A percentile compares a stretch with the other conserved stretches of the same genome.
Evolutionary conservation across 108 stramenopile species (phyloP).

Genomic region (Cafeteria roenbergensis): DNA sequence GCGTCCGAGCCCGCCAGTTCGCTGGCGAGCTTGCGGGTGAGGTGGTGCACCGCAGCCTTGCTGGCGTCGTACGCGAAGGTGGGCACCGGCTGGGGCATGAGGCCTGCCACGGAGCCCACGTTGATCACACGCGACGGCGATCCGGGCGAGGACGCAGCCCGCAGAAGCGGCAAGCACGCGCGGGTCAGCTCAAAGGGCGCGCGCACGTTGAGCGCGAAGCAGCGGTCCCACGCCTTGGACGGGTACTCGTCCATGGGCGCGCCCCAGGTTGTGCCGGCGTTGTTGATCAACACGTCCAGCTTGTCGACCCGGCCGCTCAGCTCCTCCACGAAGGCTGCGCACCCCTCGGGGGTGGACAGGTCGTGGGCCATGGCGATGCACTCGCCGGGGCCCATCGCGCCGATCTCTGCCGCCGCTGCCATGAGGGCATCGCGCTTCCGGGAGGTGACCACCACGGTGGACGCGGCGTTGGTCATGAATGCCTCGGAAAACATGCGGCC

Average conservation of each 20-base stretch:
- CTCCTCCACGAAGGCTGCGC: slow-evolving; percentile 3
- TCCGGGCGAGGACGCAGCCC: slow-evolving; percentile 7
- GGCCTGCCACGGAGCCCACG: slow-evolving; percentile 72
- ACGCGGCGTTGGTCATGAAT: slow-evolving; percentile 57
- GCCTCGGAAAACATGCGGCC: slow-evolving; percentile 72
- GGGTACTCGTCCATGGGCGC: slow-evolving; percentile 21
- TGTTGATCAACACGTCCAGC: slow-evolving; percentile 23
- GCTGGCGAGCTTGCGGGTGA: slow-evolving; percentile 71
- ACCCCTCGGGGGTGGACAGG: neutral
- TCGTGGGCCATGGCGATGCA: neutral
- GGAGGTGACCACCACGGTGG: no score
- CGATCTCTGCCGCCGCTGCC: neutral
- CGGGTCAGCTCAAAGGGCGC: slow-evolving; percentile 71
- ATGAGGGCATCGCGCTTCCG: no score
- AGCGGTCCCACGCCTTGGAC: slow-evolving; percentile 56
- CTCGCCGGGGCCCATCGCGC: neutral
- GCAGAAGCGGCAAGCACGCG: slow-evolving; percentile 62
- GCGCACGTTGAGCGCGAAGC: slow-evolving; percentile 77
- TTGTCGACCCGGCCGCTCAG: neutral
- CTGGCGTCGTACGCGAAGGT: slow-evolving; percentile 80
- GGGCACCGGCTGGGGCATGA: slow-evolving; percentile 51
- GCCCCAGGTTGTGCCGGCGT: slow-evolving; percentile 73
- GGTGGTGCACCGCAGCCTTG: slow-evolving; percentile 76
- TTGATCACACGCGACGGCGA: slow-evolving; percentile 76
- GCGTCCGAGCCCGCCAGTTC: slow-evolving; percentile 53